Conservation (phyloP, 2,329 filamentous ascomycete species). For the Emmonsiellopsis sp. region DNA sequence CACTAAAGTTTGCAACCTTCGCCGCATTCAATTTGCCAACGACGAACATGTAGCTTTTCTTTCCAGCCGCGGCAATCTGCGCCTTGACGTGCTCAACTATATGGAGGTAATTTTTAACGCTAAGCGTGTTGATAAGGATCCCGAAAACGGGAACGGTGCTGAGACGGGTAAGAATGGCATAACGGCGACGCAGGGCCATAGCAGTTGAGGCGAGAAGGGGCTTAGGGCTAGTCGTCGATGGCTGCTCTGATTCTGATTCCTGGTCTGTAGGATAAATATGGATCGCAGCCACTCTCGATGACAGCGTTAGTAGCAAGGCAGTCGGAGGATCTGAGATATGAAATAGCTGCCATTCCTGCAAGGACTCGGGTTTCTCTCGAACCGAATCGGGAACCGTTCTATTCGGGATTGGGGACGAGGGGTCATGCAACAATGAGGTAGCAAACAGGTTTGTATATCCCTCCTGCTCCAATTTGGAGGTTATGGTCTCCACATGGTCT, state of each 20-base stretch:
- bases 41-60: constrained; percentile 93
- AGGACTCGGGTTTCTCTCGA: constrained; percentile 34
- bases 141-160: constrained; percentile 77
- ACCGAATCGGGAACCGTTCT: constrained; percentile 54
- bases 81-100: constrained; percentile 66
- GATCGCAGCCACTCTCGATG: constrained; percentile 68
- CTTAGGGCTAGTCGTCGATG: constrained; percentile 22
- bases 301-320: constrained; percentile 76
- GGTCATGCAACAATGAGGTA: constrained; percentile 67
- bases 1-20: constrained; percentile 92
- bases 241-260: constrained; percentile 10
- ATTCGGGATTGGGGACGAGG: constrained; percentile 75
- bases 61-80: constrained; percentile 69
- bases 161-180: constrained; percentile 74
- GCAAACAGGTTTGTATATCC: constrained; percentile 66
- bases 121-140: constrained; percentile 91
- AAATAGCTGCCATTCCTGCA: constrained; percentile 67
- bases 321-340: constrained; percentile 75
- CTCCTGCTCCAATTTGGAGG: constrained; percentile 42
- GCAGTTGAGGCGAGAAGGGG: constrained; percentile 43
- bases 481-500: constrained; percentile 58
- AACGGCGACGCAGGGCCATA: constrained; percentile 68
- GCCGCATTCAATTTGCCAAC: constrained; percentile 94
- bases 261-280: constrained; percentile 61
- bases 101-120: constrained; percentile 78